Evolutionary conservation across 495 filamentous ascomycete genomes (phyloP), one percentile per base, ranked within the genome.

Genomic region (Penicillium riverlandense): DNA sequence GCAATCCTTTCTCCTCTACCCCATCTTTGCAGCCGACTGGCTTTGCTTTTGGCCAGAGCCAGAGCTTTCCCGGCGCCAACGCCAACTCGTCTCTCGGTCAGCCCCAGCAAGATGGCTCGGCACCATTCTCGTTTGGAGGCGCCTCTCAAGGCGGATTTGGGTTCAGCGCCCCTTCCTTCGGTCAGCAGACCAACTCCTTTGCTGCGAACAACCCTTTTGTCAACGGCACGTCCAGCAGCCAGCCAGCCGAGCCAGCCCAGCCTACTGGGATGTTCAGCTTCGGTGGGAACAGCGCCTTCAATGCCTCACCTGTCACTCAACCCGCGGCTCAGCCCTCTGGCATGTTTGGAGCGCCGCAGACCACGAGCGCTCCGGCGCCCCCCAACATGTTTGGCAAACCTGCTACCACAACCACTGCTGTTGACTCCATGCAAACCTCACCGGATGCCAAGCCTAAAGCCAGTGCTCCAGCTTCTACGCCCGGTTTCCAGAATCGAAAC

Each of bases 41-140:
- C 11, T 73, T 74, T 44, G 40, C 44, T 37, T 75, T 75, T 43
- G 69, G 71, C 16, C 70, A 74, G 43, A 70, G 67, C 16, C 67
- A 72, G 41, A 72, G 66, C 39, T 74, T 74, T 32, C 67, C 70
- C n/a, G 66, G 63, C 27, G 58, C 65, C 31, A 22, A 22, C 22
- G 22, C 2, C 22, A 22, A 22, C 22, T 0, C 22, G 57, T 45
- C 29, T 41, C 66, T 34, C 48, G 43, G 41, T 22, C 57, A 58
- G 34, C 50, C 61, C 11, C 56, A 13, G 16, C 63, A 63, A 34
- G 58, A 58, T 44, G 58, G 55, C 35, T 44, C 59, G 5, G 36
- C 60, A 13, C 59, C 65, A 11, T 70, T 74, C 41, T 59, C 72
- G 11, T 74, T 71, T 32, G 67, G 67, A 5, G 47, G 55, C 13